Conservation (phyloP, 2,329 filamentous ascomycete species). For the Mycosphaerelloides madeirae region DNA sequence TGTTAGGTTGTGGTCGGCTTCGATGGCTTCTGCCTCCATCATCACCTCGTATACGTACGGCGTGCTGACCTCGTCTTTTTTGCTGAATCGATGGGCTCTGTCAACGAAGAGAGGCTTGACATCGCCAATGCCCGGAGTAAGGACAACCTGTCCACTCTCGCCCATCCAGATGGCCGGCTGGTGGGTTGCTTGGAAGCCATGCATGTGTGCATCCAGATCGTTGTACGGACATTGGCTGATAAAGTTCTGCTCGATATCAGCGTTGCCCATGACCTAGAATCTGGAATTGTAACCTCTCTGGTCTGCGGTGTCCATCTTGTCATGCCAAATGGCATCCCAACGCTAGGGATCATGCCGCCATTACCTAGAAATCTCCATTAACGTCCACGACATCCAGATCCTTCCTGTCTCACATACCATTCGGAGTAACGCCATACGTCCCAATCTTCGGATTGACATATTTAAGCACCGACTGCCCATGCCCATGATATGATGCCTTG, state of each 20-base stretch:
- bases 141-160: constrained; percentile 44
- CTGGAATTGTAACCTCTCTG: constrained; percentile 21
- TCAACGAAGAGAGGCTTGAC: constrained; percentile 37
- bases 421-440: constrained; percentile 30
- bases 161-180: constrained; percentile 53
- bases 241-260: constrained; percentile 35
- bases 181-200: constrained; percentile 49
- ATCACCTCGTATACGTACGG: constrained; percentile 46
- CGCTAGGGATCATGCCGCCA: constrained; percentile 32
- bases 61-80: constrained; percentile 41
- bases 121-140: constrained; percentile 38
- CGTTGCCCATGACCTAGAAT: constrained; percentile 26
- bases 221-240: constrained; percentile 48
- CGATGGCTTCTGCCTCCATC: constrained; percentile 35
- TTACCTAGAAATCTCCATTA: constrained; percentile 13
- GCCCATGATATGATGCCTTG: constrained; percentile 18
- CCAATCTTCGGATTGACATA: constrained; percentile 33
- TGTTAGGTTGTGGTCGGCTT: constrained; percentile 28
- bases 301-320: constrained; percentile 51
- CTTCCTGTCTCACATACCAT: constrained; percentile 8
- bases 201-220: constrained; percentile 41
- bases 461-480: constrained; percentile 23
- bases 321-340: constrained; percentile 45
- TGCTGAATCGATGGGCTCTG: constrained; percentile 40
- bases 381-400: too few relatives aligned